Base-by-base conservation (phyloP, 2,329 filamentous ascomycete species). In the Claviceps humidiphila region DNA sequence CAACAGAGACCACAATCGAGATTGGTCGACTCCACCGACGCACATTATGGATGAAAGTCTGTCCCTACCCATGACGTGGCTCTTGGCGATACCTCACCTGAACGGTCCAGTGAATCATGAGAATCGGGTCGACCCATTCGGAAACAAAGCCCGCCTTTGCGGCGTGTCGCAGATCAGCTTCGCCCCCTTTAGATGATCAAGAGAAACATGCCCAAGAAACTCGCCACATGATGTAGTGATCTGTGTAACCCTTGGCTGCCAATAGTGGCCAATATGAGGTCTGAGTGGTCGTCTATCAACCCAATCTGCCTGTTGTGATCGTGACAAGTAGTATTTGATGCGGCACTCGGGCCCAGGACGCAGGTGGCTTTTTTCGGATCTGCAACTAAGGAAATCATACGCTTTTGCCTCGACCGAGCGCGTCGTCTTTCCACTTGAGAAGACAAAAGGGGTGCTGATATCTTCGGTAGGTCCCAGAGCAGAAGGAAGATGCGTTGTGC, bases 171-270 rank as follows among this genome's bases (percentile, higher is more conserved):
- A 50, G 43, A 26, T 53, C 51, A 50, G 51, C 50, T 50, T 40
- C 47, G 45, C 14, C 24, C 30, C 43, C 20, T 47, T 26, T 34
- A 17, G 9, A 20, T 43, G 26, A 37, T 40, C 13, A 8, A 45
- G 16, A 51, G 24, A 46, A 6, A 45, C 30, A 54, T 41, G 43
- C 24, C 47, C 38, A 48, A 26, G 22, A 30, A 41, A 34, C 9
- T 44, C 47, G 51, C 47, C 52, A 56, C 52, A 51, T 51, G 52
- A 38, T 50, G n/a, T 46, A 52, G 44, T 55, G 40, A 52, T 52
- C 49, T 34, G 57, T 57, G 54, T 55, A 55, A 57, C 56, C 53
- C 39, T 39, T 45, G 39, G 50, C 37, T 46, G 47, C 47, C 50
- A 43, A 47, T 50, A 53, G 51, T 47, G 20, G 44, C 45, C 49